Evolutionary conservation across 2,329 filamentous ascomycete species (phyloP).

Genomic region (Trichoderma endophyticum): DNA sequence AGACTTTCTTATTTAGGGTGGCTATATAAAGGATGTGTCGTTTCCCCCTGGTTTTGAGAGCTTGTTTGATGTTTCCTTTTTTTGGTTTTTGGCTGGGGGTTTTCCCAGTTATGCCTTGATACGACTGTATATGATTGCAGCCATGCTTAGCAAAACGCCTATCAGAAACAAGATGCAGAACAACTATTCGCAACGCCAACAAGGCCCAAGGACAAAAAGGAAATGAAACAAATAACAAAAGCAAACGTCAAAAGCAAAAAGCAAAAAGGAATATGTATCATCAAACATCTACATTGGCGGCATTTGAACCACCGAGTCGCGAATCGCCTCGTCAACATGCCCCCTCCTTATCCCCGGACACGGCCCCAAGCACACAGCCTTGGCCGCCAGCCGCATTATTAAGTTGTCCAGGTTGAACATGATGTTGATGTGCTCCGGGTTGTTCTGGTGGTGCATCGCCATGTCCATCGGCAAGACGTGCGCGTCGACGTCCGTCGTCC

Average conservation of each 20-base stretch:
- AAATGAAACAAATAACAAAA: not conserved
- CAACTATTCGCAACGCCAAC: not conserved
- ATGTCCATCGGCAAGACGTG: not conserved
- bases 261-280: not conserved
- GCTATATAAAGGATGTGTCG: not conserved
- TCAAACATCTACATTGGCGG: not conserved
- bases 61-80: not conserved
- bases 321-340: slow-evolving; percentile 10
- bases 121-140: not conserved
- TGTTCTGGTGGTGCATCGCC: not conserved
- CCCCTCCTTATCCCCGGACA: slow-evolving; percentile 9
- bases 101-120: not conserved
- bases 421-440: slow-evolving; percentile 2
- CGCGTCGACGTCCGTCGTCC: not conserved
- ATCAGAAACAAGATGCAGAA: not conserved
- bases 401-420: slow-evolving; percentile 10
- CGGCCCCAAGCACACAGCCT: slow-evolving; percentile 8
- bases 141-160: not conserved
- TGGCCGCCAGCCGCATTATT: not conserved
- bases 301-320: slow-evolving; percentile 2
- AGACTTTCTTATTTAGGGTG: not conserved
- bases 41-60: not conserved
- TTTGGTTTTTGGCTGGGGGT: not conserved
- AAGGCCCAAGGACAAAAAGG: not conserved
- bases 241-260: not conserved